These are phyloP conservation scores for Triticum aestivum DNA, from an alignment of 176 grass and related monocot species.

Conservation along the genomic window DNA sequence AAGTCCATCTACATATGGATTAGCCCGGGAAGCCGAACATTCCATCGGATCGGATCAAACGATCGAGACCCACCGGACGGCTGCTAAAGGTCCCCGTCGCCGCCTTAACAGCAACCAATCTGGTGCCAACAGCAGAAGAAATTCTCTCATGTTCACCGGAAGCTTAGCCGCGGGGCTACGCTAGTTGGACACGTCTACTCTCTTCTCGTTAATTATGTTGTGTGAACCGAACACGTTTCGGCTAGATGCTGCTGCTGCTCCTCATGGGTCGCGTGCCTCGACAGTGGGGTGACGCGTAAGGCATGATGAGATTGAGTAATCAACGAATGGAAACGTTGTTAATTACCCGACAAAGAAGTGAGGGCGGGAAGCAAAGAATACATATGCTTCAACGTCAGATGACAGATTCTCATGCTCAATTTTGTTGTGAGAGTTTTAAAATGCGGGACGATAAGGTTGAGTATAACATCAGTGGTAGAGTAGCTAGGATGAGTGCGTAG, in stretches of 20 bases:
- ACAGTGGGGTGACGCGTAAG: neutral
- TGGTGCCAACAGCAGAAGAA: no score
- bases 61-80: neutral
- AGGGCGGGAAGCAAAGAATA: neutral
- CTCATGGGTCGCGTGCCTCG: neutral
- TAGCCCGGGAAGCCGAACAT: neutral
- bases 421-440: neutral
- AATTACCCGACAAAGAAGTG: neutral
- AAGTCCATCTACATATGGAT: neutral
- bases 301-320: neutral
- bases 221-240: neutral
- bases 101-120: neutral
- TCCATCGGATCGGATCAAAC: neutral
- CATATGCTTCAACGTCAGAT: neutral
- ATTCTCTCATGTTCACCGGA: no score
- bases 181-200: neutral
- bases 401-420: slow-evolving; percentile 8
- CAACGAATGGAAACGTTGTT: neutral
- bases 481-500: neutral
- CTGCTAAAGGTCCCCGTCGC: neutral
- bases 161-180: no score
- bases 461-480: neutral
- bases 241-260: neutral
- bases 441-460: slow-evolving; percentile 21
- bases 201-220: neutral